A percentile compares a stretch with the other conserved stretches of the same genome.
Conservation (phyloP, 805 yeast genomes). For the Schwanniomyces vanrijiae region DNA sequence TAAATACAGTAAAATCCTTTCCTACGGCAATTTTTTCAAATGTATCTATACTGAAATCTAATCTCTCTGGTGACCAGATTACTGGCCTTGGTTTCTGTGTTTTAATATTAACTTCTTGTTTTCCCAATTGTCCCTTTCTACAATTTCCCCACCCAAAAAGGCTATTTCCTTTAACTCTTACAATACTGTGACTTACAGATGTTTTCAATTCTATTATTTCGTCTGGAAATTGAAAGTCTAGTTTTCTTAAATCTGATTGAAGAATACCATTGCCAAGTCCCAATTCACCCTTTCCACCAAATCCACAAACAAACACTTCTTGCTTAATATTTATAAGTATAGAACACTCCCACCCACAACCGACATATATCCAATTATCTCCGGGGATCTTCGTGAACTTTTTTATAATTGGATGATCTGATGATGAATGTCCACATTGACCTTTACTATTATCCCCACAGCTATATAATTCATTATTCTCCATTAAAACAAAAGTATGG, state of each 20-base stretch:
- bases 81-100: constrained; percentile 12
- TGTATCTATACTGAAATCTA: constrained; percentile 10
- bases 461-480: constrained; percentile 52
- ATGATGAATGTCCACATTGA: constrained; percentile 45
- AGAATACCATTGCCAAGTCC: constrained; percentile 43
- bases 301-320: constrained; percentile 55
- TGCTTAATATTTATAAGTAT: constrained; percentile 45
- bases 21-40: constrained; percentile 42
- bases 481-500: constrained; percentile 65
- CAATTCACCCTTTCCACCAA: constrained; percentile 72
- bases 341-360: constrained; percentile 83
- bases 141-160: constrained; percentile 70
- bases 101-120: not conserved
- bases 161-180: constrained; percentile 38
- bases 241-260: constrained; percentile 8
- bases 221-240: constrained; percentile 5
- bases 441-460: constrained; percentile 60
- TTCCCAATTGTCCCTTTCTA: constrained; percentile 57
- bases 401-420: constrained; percentile 1
- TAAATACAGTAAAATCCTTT: constrained; percentile 54
- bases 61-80: constrained; percentile 23
- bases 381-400: constrained; percentile 21
- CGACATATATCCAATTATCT: constrained; percentile 42
- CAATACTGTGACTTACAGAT: constrained; percentile 48
- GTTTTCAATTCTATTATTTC: constrained; percentile 20